Percentiles rank a stretch among this genome's conserved stretches.
These are phyloP conservation scores for Cytospora leucostoma DNA, from an alignment of 2,329 filamentous ascomycete species.

Conservation along the genomic window DNA sequence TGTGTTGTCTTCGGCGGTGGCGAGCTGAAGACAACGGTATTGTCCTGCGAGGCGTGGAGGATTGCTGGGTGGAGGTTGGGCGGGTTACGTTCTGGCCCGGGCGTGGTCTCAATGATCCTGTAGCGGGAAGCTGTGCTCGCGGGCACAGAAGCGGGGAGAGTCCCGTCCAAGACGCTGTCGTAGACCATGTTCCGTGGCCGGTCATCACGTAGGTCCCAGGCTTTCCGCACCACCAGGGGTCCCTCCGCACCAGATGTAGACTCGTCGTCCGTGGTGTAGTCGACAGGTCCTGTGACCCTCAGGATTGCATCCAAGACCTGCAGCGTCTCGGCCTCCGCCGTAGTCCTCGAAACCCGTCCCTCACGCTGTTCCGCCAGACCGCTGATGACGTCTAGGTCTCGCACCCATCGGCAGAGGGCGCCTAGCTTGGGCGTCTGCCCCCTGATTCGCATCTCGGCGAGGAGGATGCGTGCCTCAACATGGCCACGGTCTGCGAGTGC, in stretches of 20 bases:
- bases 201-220: conserved; percentile 59
- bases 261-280: conserved; percentile 39
- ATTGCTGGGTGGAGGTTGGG: conserved; percentile 68
- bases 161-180: conserved; percentile 59
- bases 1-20: conserved; percentile 50
- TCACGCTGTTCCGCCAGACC: conserved; percentile 60
- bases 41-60: conserved; percentile 60
- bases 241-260: conserved; percentile 15
- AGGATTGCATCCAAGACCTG: conserved; percentile 65
- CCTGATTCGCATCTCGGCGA: conserved; percentile 71
- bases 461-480: conserved; percentile 63
- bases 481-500: conserved; percentile 67
- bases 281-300: conserved; percentile 62
- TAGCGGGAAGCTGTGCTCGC: conserved; percentile 37
- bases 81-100: conserved; percentile 62
- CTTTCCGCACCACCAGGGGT: conserved; percentile 59
- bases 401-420: conserved; percentile 71
- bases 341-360: conserved; percentile 44
- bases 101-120: conserved; percentile 62
- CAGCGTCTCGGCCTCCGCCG: conserved; percentile 57
- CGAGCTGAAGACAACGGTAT: conserved; percentile 48
- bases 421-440: conserved; percentile 66
- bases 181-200: conserved; percentile 50
- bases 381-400: conserved; percentile 69
- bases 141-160: conserved; percentile 49